Evolutionary conservation across 202 grass and related monocot genomes (phyloP), one percentile per base, ranked within the genome.

Genomic region (Dendrocalamus latiflorus): DNA sequence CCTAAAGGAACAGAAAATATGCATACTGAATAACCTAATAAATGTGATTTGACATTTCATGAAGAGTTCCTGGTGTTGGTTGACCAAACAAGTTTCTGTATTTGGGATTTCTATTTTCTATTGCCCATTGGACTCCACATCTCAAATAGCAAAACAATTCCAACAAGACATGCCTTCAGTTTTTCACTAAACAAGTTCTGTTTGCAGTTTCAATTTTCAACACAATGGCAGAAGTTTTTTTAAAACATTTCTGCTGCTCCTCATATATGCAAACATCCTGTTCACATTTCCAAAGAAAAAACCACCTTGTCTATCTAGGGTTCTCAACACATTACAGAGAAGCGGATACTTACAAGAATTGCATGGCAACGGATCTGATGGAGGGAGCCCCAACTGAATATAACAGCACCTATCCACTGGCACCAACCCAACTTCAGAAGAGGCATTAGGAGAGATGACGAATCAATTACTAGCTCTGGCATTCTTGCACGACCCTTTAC

Each of bases 331-430:
- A 68, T 18, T 57, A 74, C 39, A 47, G 60, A 81, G 39, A 78
- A 84, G 71, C 20, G n/a, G 2, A 67, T 79, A 84, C 96, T 65
- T 90, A 95, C 93, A 86, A 95, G 87, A 87, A 99, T 99, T 81
- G 85, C 71, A 87, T 99, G 96, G 49, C 93, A 99, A 56, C 53
- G 67, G 21, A 73, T 85, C 73, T 95, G 96, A 88, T 95, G 93
- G 34, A 95, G 82, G 42, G 85, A 99, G 13, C 96, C 93, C 96
- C 91, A 95, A 69, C 85, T 71, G 74, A 93, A 98, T 82, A 99
- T 84, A 41, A 63, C 41, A 38, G 91, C 89, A 85, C 93, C 96
- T 42, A 93, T 87, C 93, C 90, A 89, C 43, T 95, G 91, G 59
- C 49, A 79, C 96, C 96, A 90, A 34, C 89, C 89, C 65, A 95